Evolutionary conservation across 192 early-diverging fungal genomes (phyloP).

Genomic region (Rhizoclosmatium sp.): DNA sequence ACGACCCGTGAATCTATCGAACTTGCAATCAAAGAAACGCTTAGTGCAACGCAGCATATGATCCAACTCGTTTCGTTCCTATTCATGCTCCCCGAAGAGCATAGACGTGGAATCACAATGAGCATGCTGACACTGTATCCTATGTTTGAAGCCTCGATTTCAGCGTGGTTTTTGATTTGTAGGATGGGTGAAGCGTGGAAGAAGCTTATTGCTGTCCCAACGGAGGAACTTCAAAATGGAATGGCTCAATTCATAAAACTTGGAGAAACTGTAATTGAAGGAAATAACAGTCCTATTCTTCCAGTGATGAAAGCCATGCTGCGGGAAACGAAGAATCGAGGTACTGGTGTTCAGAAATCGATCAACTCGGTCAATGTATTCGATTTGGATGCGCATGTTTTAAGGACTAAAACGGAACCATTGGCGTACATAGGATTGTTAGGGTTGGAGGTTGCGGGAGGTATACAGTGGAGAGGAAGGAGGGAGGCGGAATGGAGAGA

Average conservation of each 20-base stretch:
- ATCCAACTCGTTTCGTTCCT: too few species aligned
- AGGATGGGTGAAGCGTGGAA: neutral
- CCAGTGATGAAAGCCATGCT: neutral
- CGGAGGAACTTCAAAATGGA: neutral
- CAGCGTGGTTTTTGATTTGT: neutral
- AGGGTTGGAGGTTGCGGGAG: neutral
- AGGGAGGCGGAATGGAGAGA: neutral
- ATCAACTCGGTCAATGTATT: neutral
- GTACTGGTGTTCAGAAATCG: neutral
- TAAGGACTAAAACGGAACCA: neutral
- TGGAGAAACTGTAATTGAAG: neutral
- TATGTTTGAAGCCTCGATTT: constrained; percentile 1
- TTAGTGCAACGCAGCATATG: too few species aligned
- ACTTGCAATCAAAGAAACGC: too few species aligned
- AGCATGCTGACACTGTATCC: neutral
- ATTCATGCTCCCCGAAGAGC: too few species aligned
- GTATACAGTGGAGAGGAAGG: neutral
- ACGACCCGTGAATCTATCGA: neutral
- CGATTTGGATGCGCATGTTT: neutral
- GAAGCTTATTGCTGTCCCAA: neutral
- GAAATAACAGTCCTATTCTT: neutral
- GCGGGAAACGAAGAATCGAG: neutral
- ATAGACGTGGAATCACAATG: neutral
- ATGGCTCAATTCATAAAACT: neutral
- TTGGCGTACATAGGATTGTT: neutral